Conservation (phyloP, 768 basidiomycete species). For the Mycena rosella region DNA sequence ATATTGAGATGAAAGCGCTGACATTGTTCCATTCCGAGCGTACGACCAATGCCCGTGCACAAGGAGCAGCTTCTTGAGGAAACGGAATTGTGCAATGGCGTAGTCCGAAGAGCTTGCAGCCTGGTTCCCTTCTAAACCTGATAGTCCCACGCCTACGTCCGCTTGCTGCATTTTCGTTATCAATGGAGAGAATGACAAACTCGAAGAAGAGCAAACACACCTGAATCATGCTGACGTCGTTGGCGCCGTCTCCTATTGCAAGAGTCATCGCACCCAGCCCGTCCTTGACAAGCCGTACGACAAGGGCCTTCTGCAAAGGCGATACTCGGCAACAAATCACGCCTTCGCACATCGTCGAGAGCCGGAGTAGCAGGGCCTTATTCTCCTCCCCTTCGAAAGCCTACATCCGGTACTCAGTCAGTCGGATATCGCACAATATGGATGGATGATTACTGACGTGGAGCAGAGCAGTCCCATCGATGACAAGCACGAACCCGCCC, state of each 20-base stretch:
- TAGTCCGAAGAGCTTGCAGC: slow-evolving; percentile 99
- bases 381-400: slow-evolving; percentile 80
- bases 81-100: slow-evolving; percentile 95
- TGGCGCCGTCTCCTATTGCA: slow-evolving; percentile 98
- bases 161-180: slow-evolving; percentile 68
- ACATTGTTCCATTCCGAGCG: slow-evolving; percentile 95
- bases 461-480: slow-evolving; percentile 88
- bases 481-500: slow-evolving; percentile 93
- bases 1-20: no score
- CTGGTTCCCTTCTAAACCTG: slow-evolving; percentile 97
- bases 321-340: slow-evolving; percentile 99
- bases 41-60: slow-evolving; percentile 99
- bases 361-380: slow-evolving; percentile 80
- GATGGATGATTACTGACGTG: slow-evolving; percentile 57
- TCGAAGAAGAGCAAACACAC: slow-evolving; percentile 45
- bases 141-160: slow-evolving; percentile 97
- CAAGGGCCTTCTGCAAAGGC: slow-evolving; percentile 94
- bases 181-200: neutral
- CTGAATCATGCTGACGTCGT: slow-evolving; percentile 99
- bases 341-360: slow-evolving; percentile 91
- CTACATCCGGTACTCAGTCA: slow-evolving; percentile 47
- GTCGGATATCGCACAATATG: neutral
- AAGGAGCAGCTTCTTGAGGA: slow-evolving; percentile 89
- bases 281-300: slow-evolving; percentile 94
- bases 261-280: slow-evolving; percentile 92